Percentiles rank a stretch among this genome's conserved stretches.
Conservation (phyloP, 2,329 filamentous ascomycete genomes). For the Hymenoscyphus linearis region DNA sequence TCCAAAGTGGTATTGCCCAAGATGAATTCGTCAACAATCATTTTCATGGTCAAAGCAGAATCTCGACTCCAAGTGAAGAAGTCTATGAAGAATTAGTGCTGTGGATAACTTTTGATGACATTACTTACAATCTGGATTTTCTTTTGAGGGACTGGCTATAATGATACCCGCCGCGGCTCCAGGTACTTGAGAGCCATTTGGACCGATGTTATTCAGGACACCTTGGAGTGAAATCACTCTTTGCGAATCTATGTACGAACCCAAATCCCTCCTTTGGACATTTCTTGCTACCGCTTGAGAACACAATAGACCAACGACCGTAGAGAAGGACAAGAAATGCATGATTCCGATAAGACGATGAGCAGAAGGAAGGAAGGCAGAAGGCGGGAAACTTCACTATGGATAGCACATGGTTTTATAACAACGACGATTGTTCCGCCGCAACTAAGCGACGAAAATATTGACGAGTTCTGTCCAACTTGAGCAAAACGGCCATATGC, state of each 20-base stretch:
- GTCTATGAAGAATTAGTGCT: conserved; percentile 42
- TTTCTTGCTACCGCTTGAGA: conserved; percentile 10
- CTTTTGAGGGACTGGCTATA: conserved; percentile 50
- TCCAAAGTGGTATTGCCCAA: conserved; percentile 45
- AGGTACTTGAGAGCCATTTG: conserved; percentile 41
- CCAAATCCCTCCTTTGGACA: conserved; percentile 19
- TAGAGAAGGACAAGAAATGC: conserved; percentile 4
- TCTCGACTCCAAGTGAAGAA: conserved; percentile 77
- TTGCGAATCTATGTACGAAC: conserved; percentile 40
- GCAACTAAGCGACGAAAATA: neutral
- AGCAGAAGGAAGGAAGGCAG: neutral
- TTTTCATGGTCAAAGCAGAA: conserved; percentile 66
- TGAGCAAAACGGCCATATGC: neutral
- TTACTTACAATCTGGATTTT: conserved; percentile 46
- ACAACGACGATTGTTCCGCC: neutral
- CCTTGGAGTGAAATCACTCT: conserved; percentile 44
- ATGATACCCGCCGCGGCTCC: conserved; percentile 47
- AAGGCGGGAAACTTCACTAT: neutral
- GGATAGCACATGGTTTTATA: neutral
- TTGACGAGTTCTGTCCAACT: neutral
- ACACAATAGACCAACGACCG: conserved; percentile 1
- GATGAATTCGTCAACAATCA: conserved; percentile 59
- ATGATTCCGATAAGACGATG: neutral
- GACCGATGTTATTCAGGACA: conserved; percentile 50
- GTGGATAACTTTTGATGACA: neutral